Conservation (phyloP, 768 basidiomycete species). For the Mycena galopus region DNA sequence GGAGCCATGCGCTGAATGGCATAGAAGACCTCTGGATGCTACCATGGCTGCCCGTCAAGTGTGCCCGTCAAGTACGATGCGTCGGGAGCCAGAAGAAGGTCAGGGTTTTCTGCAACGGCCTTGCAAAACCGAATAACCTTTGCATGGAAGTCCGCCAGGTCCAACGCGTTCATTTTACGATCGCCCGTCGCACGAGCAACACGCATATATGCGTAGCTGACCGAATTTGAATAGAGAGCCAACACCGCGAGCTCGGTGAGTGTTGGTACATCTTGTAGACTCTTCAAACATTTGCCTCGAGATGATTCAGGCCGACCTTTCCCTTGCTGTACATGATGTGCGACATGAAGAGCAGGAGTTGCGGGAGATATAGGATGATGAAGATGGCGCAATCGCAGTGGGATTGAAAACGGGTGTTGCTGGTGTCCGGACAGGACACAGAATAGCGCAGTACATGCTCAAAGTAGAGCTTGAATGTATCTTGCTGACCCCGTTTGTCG, state of each 20-base stretch:
- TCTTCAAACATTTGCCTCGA: slow-evolving; percentile 50
- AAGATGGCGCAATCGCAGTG: slow-evolving; percentile 45
- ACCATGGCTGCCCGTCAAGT: slow-evolving; percentile 45
- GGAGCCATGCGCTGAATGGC: slow-evolving; percentile 29
- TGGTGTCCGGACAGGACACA: slow-evolving; percentile 30
- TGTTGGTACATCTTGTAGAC: slow-evolving; percentile 42
- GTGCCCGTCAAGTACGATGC: slow-evolving; percentile 31
- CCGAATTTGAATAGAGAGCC: not conserved
- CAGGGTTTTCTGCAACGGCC: slow-evolving; percentile 39
- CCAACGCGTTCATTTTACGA: slow-evolving; percentile 39
- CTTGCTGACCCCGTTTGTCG: slow-evolving; percentile 51
- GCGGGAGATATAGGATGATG: slow-evolving; percentile 41
- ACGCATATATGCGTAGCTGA: slow-evolving; percentile 26
- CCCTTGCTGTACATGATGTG: slow-evolving; percentile 45
- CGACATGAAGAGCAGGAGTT: slow-evolving; percentile 45
- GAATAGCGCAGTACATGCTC: slow-evolving; percentile 36
- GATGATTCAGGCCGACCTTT: slow-evolving; percentile 43
- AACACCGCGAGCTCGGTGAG: slow-evolving; percentile 32
- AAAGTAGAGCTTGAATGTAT: slow-evolving; percentile 41
- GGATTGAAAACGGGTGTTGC: slow-evolving; percentile 46
- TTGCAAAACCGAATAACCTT: slow-evolving; percentile 31
- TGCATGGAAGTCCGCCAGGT: slow-evolving; percentile 42
- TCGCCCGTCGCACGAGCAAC: slow-evolving; percentile 32
- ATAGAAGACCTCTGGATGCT: slow-evolving; percentile 37
- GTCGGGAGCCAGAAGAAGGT: slow-evolving; percentile 36